Base-by-base conservation (phyloP, 495 filamentous ascomycete species). In the Aspergillus steynii region DNA sequence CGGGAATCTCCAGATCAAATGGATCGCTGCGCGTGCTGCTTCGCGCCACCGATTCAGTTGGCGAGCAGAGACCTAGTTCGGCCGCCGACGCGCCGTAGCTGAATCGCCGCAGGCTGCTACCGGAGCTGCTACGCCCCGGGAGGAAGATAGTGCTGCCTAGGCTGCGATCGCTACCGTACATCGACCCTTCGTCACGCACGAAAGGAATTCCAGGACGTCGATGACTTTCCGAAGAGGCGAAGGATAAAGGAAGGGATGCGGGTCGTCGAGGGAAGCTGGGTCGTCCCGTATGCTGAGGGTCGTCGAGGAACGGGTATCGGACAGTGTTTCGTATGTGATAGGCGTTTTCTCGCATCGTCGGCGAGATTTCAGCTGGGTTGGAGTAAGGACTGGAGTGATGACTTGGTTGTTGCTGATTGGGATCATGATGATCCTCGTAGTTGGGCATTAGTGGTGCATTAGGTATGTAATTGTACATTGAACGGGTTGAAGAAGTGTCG, bases 1-100 rank as follows among this genome's bases (percentile, higher is more conserved):
- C 60, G 7, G 84, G 83, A 29, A 78, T 72, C 54, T 88, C 85
- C 1, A 89, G 72, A 63, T 90, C 87, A 62, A 88, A 90, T 0
- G 86, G 86, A 55, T 90, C 83, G 15, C 86, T 88, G 58, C 86
- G 85, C 12, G 64, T 63, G 29, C 74, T 76, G n/a, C 59, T 61
- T 8, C 68, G 67, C 37, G 55, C 62, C 42, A 62, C 49, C 4
- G 62, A 37, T 1, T 56, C 60, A 60, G 7, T 60, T 47, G 50
- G 55, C 37, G 34, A 29, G 10, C 25, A 53, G 1, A 32, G 46
- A 1, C 54, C 56, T 4, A 58, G 47, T 12, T 63, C 58, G 57
- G 62, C 34, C 28, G 53, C 57, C 29, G 56, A 37, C 32, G 60
- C 54, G 29, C 42, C 58, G 51, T 65, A 61, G 50, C 60, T 65